Percentiles rank a stretch among this genome's conserved stretches.
phyloP scores from a whole-genome alignment of 164 flowering plant species.

The Kingdonia uniflora region DNA sequence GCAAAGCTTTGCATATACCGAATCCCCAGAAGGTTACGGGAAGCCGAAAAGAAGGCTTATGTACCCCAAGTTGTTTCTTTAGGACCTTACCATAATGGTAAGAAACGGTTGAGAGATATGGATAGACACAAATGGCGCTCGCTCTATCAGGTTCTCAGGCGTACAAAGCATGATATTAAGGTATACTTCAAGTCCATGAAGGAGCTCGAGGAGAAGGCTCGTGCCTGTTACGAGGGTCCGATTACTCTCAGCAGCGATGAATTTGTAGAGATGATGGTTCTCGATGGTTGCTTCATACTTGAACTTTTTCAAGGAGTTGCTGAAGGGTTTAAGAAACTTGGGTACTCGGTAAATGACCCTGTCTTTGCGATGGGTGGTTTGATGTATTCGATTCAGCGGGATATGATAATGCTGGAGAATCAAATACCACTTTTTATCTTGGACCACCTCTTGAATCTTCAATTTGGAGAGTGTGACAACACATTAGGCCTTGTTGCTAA shows the following conservation, averaged over 20 bases:
- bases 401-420: no score
- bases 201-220: no score
- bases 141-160: slow-evolving; percentile 34
- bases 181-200: slow-evolving; percentile 38
- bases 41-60: slow-evolving; percentile 46
- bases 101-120: slow-evolving; percentile 38
- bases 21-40: slow-evolving; percentile 35
- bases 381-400: slow-evolving; percentile 63
- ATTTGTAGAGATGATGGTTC: no score
- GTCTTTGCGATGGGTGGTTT: slow-evolving; percentile 66
- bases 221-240: slow-evolving; percentile 37
- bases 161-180: slow-evolving; percentile 32
- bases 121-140: slow-evolving; percentile 63
- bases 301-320: no score
- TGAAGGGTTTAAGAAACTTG: no score
- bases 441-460: slow-evolving; percentile 19
- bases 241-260: slow-evolving; percentile 54
- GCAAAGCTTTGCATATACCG: slow-evolving; percentile 41
- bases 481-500: slow-evolving; percentile 27
- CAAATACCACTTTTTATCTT: no score
- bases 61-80: slow-evolving; percentile 59
- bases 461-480: slow-evolving; percentile 60
- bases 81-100: slow-evolving; percentile 65
- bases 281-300: no score
- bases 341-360: no score